Percentiles rank a stretch among this genome's conserved stretches.
These are phyloP conservation scores for Salvia splendens DNA, from an alignment of 257 asterid species.

Conservation along the genomic window DNA sequence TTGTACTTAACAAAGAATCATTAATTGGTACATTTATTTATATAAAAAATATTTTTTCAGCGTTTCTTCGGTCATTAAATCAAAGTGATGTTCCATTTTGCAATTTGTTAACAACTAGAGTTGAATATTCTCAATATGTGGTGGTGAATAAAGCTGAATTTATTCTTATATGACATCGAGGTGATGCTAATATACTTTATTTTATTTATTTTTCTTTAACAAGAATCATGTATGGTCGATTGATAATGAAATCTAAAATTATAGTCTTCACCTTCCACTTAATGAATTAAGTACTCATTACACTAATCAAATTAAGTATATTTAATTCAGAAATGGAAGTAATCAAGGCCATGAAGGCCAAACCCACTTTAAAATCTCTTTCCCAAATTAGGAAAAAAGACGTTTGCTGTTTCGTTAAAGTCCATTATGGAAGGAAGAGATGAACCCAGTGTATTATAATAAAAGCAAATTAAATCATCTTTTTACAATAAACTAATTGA, in stretches of 20 bases:
- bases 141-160: conserved; percentile 27
- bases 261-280: too few relatives aligned
- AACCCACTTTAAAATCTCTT: conserved; percentile 32
- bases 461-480: background rate
- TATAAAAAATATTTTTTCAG: conserved; percentile 18
- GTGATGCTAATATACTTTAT: background rate
- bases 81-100: conserved; percentile 7
- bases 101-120: conserved; percentile 9
- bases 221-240: background rate
- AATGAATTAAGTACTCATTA: background rate
- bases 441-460: background rate
- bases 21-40: background rate
- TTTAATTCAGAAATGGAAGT: background rate
- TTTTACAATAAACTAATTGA: background rate
- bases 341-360: conserved; percentile 18
- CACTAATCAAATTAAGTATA: background rate
- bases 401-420: conserved; percentile 7
- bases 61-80: conserved; percentile 8
- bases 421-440: conserved; percentile 34
- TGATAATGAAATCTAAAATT: too few relatives aligned
- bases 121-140: conserved; percentile 38
- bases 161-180: conserved; percentile 18
- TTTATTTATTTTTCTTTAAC: background rate
- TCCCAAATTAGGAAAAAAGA: conserved; percentile 40
- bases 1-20: too few relatives aligned